Evolutionary conservation across 306 rosid genomes (phyloP).

Genomic region (Malus domestica): ASM211411v1 NC_041798.1:3757501-3758000

Average conservation of each 20-base stretch:
- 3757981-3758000: no score
- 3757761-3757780: background rate
- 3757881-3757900: no score
- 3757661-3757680: constrained; percentile 35
- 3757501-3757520: no score
- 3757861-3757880: constrained; percentile 34
- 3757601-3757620: background rate
- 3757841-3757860: constrained; percentile 54
- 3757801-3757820: constrained; percentile 60
- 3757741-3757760: background rate
- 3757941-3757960: no score
- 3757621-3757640: background rate
- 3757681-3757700: constrained; percentile 47
- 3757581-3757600: background rate
- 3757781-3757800: constrained; percentile 64
- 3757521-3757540: background rate
- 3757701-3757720: background rate
- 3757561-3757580: background rate
- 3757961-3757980: no score
- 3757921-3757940: no score
- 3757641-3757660: constrained; percentile 56
- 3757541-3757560: constrained; percentile 3
- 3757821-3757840: constrained; percentile 42
- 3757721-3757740: background rate
- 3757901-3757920: fast-evolving